These are phyloP conservation scores for Knoxia roxburghii DNA, from an alignment of 257 asterid genomes.

Conservation along the genomic window DNA sequence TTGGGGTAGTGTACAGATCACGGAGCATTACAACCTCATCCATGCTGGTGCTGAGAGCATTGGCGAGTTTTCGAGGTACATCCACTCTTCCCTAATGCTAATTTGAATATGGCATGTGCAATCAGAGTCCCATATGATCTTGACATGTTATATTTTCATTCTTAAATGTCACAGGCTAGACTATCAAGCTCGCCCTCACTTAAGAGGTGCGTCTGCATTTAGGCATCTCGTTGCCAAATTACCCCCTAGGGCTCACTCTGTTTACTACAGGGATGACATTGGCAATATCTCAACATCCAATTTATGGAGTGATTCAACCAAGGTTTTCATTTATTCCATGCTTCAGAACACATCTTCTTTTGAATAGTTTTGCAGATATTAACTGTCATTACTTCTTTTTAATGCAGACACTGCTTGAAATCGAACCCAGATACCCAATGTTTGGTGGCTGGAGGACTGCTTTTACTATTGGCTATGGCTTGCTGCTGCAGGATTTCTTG, in stretches of 20 bases:
- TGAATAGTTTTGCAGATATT: constrained; percentile 20
- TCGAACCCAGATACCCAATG: constrained; percentile 96
- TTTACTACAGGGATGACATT: constrained; percentile 93
- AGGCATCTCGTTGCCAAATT: constrained; percentile 66
- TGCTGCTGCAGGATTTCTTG: constrained; percentile 88
- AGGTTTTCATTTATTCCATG: constrained; percentile 39
- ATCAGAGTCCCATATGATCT: constrained; percentile 4
- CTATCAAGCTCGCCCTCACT: constrained; percentile 69
- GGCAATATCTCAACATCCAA: constrained; percentile 96
- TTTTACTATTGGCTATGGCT: constrained; percentile 89
- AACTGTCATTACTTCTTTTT: constrained; percentile 18
- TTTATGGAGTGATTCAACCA: constrained; percentile 64
- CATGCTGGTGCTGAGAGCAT: constrained; percentile 80
- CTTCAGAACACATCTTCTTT: constrained; percentile 7
- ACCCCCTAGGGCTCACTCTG: constrained; percentile 91
- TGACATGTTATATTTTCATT: constrained; percentile 3
- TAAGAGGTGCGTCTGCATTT: constrained; percentile 79
- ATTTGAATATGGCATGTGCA: background rate
- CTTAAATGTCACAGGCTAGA: constrained; percentile 59
- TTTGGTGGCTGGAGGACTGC: constrained; percentile 99
- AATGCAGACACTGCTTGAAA: constrained; percentile 78
- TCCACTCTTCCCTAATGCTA: background rate
- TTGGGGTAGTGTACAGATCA: constrained; percentile 96
- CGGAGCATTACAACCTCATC: constrained; percentile 72
- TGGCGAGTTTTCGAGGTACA: constrained; percentile 95